These are phyloP conservation scores for Chlorophyllum brunneum DNA, from an alignment of 768 basidiomycete species.

Conservation along the genomic window DNA sequence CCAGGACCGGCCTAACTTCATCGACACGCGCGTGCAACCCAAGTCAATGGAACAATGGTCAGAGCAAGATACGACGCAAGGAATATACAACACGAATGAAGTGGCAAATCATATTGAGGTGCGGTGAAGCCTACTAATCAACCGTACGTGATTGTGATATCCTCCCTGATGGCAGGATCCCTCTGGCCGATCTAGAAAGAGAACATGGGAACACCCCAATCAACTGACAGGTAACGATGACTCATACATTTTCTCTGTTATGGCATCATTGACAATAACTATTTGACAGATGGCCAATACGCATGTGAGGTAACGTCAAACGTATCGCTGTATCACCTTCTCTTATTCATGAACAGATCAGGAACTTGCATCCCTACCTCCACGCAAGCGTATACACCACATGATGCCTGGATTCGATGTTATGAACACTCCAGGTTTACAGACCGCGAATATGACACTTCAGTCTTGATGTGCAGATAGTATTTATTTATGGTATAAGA, in stretches of 20 bases:
- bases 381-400: conserved; percentile 64
- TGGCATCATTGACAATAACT: conserved; percentile 7
- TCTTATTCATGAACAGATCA: conserved; percentile 26
- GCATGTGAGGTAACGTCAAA: conserved; percentile 41
- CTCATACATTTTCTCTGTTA: not conserved
- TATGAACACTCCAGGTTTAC: conserved; percentile 48
- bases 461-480: conserved; percentile 35
- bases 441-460: conserved; percentile 52
- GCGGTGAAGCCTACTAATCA: conserved; percentile 13
- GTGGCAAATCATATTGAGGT: conserved; percentile 43
- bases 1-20: conserved; percentile 25
- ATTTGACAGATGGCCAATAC: conserved; percentile 36
- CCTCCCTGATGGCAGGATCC: conserved; percentile 31
- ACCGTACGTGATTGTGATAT: conserved; percentile 2
- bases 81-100: conserved; percentile 36
- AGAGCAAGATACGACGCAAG: conserved; percentile 33
- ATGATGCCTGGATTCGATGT: conserved; percentile 59
- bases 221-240: conserved; percentile 37
- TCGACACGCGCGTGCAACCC: conserved; percentile 34
- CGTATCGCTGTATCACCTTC: conserved; percentile 16
- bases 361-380: conserved; percentile 50
- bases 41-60: conserved; percentile 46
- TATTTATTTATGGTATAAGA: not conserved
- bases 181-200: conserved; percentile 43
- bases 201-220: conserved; percentile 56